phyloP scores from a whole-genome alignment of 257 asterid genomes.

The Striga asiatica region DNA sequence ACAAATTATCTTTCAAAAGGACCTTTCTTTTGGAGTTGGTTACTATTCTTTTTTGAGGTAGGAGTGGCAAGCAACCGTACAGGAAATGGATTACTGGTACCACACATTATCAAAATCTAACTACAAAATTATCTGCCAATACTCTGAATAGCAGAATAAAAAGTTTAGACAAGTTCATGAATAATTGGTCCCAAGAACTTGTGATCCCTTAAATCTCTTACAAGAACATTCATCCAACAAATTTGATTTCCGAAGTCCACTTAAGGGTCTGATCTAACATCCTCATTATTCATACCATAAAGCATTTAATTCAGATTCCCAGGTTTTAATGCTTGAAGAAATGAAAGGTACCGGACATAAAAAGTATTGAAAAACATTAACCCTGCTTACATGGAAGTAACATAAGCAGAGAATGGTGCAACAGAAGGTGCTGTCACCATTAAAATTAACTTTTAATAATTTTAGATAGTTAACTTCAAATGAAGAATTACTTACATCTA shows the following conservation, averaged over 20 bases:
- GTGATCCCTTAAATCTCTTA: background rate
- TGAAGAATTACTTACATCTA: conserved; percentile 61
- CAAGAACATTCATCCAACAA: background rate
- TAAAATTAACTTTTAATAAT: background rate
- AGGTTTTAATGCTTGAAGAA: background rate
- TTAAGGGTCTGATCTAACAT: background rate
- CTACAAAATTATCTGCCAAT: background rate
- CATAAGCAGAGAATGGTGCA: background rate
- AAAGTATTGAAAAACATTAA: background rate
- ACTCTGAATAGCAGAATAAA: background rate
- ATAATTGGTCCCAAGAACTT: background rate
- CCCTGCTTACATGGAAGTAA: conserved; percentile 5
- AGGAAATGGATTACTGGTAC: background rate
- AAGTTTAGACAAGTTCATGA: background rate
- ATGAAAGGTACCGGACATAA: background rate
- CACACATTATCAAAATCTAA: background rate
- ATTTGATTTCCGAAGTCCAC: background rate
- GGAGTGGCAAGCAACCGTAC: no score
- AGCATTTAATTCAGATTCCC: background rate
- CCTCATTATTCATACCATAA: conserved; percentile 2
- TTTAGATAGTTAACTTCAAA: background rate
- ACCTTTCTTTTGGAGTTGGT: background rate
- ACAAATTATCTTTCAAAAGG: background rate
- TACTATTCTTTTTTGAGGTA: background rate
- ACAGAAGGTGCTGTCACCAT: background rate